These are phyloP conservation scores for Butyriboletus loyo DNA, from an alignment of 768 basidiomycete species.

Conservation along the genomic window DNA sequence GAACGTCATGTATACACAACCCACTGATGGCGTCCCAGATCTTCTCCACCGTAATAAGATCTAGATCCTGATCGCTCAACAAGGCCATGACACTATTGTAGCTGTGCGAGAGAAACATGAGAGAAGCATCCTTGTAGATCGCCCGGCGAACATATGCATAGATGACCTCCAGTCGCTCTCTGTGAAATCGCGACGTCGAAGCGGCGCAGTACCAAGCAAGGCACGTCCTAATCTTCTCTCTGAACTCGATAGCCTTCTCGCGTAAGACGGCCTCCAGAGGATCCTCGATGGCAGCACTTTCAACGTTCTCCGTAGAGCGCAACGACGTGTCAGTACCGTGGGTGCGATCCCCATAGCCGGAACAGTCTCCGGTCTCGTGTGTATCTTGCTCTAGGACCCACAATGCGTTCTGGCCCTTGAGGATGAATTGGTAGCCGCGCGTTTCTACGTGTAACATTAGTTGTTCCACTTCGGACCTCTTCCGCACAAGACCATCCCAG, in stretches of 20 bases:
- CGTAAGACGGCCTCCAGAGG: slow-evolving; percentile 35
- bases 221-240: slow-evolving; percentile 32
- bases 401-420: slow-evolving; percentile 33
- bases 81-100: slow-evolving; percentile 30
- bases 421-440: slow-evolving; percentile 36
- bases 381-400: slow-evolving; percentile 34
- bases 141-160: slow-evolving; percentile 37
- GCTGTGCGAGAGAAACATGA: slow-evolving; percentile 37
- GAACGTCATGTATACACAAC: slow-evolving; percentile 30
- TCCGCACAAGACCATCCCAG: slow-evolving; percentile 34
- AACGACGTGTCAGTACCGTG: slow-evolving; percentile 1
- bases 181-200: slow-evolving; percentile 28
- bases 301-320: slow-evolving; percentile 5
- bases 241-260: slow-evolving; percentile 30
- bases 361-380: slow-evolving; percentile 22
- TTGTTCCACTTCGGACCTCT: slow-evolving; percentile 30
- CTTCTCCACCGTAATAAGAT: slow-evolving; percentile 32
- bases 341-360: slow-evolving; percentile 12
- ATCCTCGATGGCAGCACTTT: slow-evolving; percentile 19
- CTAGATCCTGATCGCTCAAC: slow-evolving; percentile 29
- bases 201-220: slow-evolving; percentile 36
- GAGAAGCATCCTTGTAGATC: slow-evolving; percentile 35
- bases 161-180: slow-evolving; percentile 35
- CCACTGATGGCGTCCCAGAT: slow-evolving; percentile 31
- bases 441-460: slow-evolving; percentile 32